Evolutionary conservation across 176 grass and related monocot species (phyloP), one percentile per base, ranked within the genome.

Genomic region (Aegilops tauschii): DNA sequence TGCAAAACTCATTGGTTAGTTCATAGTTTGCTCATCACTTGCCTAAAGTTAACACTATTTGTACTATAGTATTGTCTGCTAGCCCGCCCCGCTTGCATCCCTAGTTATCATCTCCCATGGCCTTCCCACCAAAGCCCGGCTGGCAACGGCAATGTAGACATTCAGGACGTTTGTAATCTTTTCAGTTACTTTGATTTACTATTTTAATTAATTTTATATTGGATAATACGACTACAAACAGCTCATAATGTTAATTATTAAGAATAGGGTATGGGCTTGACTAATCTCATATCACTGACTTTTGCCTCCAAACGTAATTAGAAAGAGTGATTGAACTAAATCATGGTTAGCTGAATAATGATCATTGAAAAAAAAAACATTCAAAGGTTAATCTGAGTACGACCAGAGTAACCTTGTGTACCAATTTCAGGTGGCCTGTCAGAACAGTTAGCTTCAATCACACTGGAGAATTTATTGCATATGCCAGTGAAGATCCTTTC

Each of bases 381-480:
- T 63, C 2, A 84, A 34, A 84, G 36, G 11, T 45, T 40, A 76
- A 65, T 84, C 11, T 71, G 40, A 37, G 9, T 87, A 36, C 23
- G 21, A 75, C 59, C 9, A 6, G 34, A 47, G 52, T 73, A 69
- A 80, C 39, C 18, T 20, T 52, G 10, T 36, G 20, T 72, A 20
- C 69, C 32, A 34, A 50, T 54, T 45, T 71, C 78, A 99, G 97
- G 87, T 99, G 90, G 90, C 97, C 97, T 74, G 97, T 97, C 73
- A 99, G 97, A 92, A 97, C 97, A 35, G 88, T 99, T 65, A 91
- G 97, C 89, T 99, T 99, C 83, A 96, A 86, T 86, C 63, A 92
- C 86, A 99, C 89, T 8, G 97, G 97, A 80, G 97, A 99, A 81
- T 96, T 87, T 73, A 90, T 99, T 91, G 97, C 97, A 74, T 99